Base-by-base conservation (phyloP, 352 stramenopile species). In the Plasmopara viticola region DNA sequence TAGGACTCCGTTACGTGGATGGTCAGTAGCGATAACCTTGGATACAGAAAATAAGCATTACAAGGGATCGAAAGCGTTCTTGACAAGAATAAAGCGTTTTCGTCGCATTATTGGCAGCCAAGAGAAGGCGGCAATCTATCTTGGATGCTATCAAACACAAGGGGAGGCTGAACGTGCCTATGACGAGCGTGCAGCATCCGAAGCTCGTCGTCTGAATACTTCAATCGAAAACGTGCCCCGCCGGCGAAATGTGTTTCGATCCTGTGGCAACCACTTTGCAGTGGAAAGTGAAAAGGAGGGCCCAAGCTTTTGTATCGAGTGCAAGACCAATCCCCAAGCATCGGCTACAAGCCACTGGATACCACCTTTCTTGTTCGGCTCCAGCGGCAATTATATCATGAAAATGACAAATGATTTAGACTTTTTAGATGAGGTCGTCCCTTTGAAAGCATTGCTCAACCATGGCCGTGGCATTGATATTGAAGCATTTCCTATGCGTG, bases 241-340 rank as follows among this genome's bases (percentile, higher is more conserved):
- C 12, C 67, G 76, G 33, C 65, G 82, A 17, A 82, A 64, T 39
- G 71, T 92, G 0, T 84, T 90, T 50, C 72, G 79, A 6, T 92
- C 82, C 1, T 92, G 82, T 48, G 78, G 82, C 2, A 84, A 87
- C 15, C 82, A 92, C 37, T 90, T 86, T 42, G 80, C 82, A 12
- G 77, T 92, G 25, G 82, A 92, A 56, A 92, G 82, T 40, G 82
- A 92, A 46, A 64, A 69, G 1, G 41, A 70, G 7, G 78, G 78
- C 0, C 72, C 78, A 9, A 85, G 77, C 14, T 82, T 83, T 35
- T 90, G 78, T 44, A 87, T 92, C 35, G 82, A 92, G 56, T 92
- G 82, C 57, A 80, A 83, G 31, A 65, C 64, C 1, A 81, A 85
- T 45, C 61, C 72, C 31, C 48, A 82, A 13, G 78, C 70, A n/a